Conservation (phyloP, 345 rosid species). For the Eucalyptus cladocalyx region DNA sequence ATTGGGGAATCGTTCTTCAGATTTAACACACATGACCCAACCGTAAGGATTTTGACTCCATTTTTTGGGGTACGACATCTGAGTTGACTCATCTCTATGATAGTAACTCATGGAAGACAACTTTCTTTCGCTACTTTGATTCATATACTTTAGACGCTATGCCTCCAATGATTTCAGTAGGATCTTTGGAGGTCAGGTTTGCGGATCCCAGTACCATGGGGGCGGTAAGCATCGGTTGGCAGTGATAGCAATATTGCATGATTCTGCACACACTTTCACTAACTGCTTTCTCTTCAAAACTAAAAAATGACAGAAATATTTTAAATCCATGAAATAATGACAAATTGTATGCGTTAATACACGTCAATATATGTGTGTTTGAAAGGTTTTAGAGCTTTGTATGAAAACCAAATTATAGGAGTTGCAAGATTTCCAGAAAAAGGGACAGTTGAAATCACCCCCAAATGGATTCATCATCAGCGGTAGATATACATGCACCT, state of each 20-base stretch:
- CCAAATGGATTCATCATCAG: background rate
- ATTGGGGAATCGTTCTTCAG: background rate
- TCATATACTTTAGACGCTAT: background rate
- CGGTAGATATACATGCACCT: fast-evolving
- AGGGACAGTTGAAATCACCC: background rate
- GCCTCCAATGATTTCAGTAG: background rate
- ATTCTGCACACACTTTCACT: too few species aligned
- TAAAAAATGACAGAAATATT: too few species aligned
- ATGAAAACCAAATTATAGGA: too few species aligned
- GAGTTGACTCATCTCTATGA: too few species aligned
- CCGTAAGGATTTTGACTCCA: too few species aligned
- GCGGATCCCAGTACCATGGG: background rate
- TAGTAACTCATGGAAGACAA: background rate
- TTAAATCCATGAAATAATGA: background rate
- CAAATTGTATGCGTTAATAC: too few species aligned
- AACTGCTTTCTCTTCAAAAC: too few species aligned
- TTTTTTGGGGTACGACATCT: too few species aligned
- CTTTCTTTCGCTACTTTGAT: background rate
- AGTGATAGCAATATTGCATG: too few species aligned
- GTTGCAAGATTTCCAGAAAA: too few species aligned
- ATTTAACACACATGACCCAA: background rate
- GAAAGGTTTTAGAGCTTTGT: too few species aligned
- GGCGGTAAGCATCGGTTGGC: fast-evolving
- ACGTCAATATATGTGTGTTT: background rate
- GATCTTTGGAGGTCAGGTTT: background rate